Evolutionary conservation across 2,329 filamentous ascomycete genomes (phyloP), one percentile per base, ranked within the genome.

Genomic region (Trichoderma semiorbis): DNA sequence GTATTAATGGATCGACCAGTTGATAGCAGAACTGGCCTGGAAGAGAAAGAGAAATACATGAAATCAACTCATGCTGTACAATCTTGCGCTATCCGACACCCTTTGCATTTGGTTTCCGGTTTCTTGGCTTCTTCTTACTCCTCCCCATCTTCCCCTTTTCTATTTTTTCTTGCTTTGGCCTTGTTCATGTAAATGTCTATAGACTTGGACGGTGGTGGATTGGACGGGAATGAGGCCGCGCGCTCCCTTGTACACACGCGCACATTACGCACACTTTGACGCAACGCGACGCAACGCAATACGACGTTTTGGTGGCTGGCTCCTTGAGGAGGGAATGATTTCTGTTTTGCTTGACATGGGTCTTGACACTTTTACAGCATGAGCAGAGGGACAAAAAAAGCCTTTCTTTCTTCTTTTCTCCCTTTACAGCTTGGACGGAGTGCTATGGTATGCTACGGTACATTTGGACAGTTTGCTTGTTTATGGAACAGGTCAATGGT

Each of bases 1-100:
- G 80, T 55, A 73, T 78, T 55, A 76, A 80, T 69, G 77, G 77
- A 73, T 74, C 75, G 18, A 34, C 58, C 43, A 69, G 50, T 61
- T 72, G 53, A 72, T 43, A 14, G 10, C 28, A 11, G 58, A 32
- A 24, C 43, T 69, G 58, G 24, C n/a, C 21, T 64, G 50, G 61
- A 39, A 53, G 60, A 32, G 67, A 34, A 53, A 21, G 36, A 70
- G 26, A 55, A 26, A 26, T 53, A n/a, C 21, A 53, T 30, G 53
- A 63, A 66, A 70, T 50, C 53, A 32, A 39, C 36, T 67, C 50
- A 61, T 67, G 36, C 57, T 71, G 68, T 72, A 67, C 30, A 53
- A 72, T 55, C 50, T 53, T n/a, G 30, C 36, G 53, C 55, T 57
- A 55, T 66, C 24, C 53, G 30, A 57, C 47, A 64, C 30, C 18